A percentile compares a stretch with the other conserved stretches of the same genome.
These are phyloP conservation scores for Starmerella bombicola DNA, from an alignment of 805 yeast genomes.

Conservation along the genomic window DNA sequence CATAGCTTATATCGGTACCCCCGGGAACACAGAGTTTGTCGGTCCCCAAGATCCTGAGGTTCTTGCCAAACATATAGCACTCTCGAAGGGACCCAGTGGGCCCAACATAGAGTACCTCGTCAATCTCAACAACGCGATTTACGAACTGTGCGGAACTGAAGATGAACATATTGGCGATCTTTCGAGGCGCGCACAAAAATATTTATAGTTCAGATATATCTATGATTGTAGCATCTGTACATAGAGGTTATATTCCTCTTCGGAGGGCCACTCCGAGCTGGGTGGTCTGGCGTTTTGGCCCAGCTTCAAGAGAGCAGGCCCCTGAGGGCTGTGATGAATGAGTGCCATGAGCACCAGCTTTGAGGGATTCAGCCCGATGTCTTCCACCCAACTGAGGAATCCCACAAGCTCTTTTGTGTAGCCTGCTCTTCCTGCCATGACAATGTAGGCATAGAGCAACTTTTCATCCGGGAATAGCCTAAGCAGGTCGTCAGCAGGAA, in stretches of 20 bases:
- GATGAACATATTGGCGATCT: constrained; percentile 37
- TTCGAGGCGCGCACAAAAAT: constrained; percentile 26
- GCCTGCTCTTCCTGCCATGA: constrained; percentile 36
- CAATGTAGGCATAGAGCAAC: constrained; percentile 44
- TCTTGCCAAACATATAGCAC: constrained; percentile 50
- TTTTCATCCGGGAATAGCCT: constrained; percentile 35
- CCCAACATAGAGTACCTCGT: constrained; percentile 58
- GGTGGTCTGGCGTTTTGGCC: constrained; percentile 22
- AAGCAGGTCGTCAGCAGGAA: constrained; percentile 23
- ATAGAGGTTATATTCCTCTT: constrained; percentile 22
- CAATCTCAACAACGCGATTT: constrained; percentile 40
- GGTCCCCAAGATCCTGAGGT: constrained; percentile 58
- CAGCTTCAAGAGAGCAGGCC: constrained; percentile 22
- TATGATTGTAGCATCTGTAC: neutral
- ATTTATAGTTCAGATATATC: constrained; percentile 8
- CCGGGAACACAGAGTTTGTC: constrained; percentile 65
- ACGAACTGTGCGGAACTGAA: constrained; percentile 29
- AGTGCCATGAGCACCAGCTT: constrained; percentile 33
- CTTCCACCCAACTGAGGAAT: constrained; percentile 45
- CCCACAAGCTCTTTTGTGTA: constrained; percentile 40
- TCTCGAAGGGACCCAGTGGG: constrained; percentile 69
- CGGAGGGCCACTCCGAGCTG: constrained; percentile 24
- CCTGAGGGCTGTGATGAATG: constrained; percentile 27
- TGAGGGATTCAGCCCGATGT: constrained; percentile 35
- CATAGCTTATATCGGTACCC: constrained; percentile 69